Percentiles rank a stretch among this genome's conserved stretches.
These are phyloP conservation scores for Exophiala dermatitidis DNA, from an alignment of 2,329 filamentous ascomycete genomes.

Conservation along the genomic window DNA sequence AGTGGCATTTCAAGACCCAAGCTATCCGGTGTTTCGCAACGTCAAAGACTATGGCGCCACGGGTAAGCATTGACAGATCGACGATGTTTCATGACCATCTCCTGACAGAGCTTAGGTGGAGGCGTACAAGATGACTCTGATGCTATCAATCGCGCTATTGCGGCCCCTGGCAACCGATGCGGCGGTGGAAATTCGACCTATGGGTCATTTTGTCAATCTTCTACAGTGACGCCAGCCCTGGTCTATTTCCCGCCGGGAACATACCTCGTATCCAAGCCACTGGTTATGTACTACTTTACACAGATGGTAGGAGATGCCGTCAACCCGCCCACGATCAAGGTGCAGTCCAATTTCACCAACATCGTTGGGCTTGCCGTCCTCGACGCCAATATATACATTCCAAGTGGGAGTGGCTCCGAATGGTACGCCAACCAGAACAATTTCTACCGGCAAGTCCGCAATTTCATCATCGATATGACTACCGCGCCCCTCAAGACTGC, in stretches of 20 bases:
- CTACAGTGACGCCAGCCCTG: constrained; percentile 65
- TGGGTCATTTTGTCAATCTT: constrained; percentile 56
- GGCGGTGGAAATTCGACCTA: constrained; percentile 44
- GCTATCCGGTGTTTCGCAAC: constrained; percentile 58
- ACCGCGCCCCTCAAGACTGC: constrained; percentile 48
- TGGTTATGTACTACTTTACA: constrained; percentile 58
- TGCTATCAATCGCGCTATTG: constrained; percentile 71
- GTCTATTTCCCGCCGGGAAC: constrained; percentile 79
- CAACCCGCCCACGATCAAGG: constrained; percentile 60
- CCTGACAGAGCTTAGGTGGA: constrained; percentile 34
- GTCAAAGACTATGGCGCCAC: constrained; percentile 63
- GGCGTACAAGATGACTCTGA: constrained; percentile 66
- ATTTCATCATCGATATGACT: constrained; percentile 66
- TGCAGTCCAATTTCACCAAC: constrained; percentile 30
- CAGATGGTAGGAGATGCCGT: constrained; percentile 61
- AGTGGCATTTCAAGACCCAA: constrained; percentile 27
- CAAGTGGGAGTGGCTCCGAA: constrained; percentile 50
- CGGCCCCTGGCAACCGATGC: constrained; percentile 61
- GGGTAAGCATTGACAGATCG: constrained; percentile 9
- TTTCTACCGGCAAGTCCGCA: constrained; percentile 68
- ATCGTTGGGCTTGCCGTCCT: constrained; percentile 77
- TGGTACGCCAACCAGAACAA: constrained; percentile 65
- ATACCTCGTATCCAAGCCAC: constrained; percentile 64
- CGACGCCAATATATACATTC: constrained; percentile 66
- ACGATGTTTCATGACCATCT: neutral